Percentiles rank a stretch among this genome's conserved stretches.
Conservation (phyloP, 495 filamentous ascomycete genomes). For the Neurospora sp. region DNA sequence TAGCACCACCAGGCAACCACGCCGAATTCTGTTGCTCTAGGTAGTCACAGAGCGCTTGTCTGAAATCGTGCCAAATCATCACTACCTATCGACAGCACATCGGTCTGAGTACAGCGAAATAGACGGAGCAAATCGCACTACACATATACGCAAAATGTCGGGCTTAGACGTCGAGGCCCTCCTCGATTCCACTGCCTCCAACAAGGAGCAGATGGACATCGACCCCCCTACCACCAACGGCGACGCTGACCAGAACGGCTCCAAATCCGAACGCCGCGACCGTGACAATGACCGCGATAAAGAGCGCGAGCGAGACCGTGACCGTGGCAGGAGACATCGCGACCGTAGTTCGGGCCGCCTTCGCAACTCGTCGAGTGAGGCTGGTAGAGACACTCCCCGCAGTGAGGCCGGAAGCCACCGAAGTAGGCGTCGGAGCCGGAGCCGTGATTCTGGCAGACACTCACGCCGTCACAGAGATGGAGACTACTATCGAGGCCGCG, state of each 20-base stretch:
- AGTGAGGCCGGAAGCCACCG: constrained; percentile 80
- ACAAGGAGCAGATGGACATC: constrained; percentile 29
- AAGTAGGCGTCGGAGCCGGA: constrained; percentile 75
- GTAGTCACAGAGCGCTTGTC: background rate
- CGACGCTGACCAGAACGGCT: constrained; percentile 42
- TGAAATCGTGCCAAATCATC: background rate
- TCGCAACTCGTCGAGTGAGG: constrained; percentile 25
- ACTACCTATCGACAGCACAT: background rate
- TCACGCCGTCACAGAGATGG: constrained; percentile 72
- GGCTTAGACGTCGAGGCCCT: constrained; percentile 89
- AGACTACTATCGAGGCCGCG: constrained; percentile 64
- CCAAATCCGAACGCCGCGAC: constrained; percentile 27
- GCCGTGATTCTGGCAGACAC: constrained; percentile 69
- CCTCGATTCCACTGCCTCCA: constrained; percentile 68
- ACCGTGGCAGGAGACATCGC: constrained; percentile 52
- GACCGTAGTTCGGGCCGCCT: constrained; percentile 53
- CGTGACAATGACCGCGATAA: constrained; percentile 26
- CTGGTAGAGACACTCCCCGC: constrained; percentile 49
- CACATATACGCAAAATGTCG: constrained; percentile 50
- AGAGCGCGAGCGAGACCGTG: constrained; percentile 33
- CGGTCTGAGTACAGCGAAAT: background rate
- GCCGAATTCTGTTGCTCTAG: background rate
- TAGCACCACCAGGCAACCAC: background rate
- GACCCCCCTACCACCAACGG: constrained; percentile 20
- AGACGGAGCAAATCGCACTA: background rate